Percentiles rank a stretch among this genome's conserved stretches.
Conservation (phyloP, 106 monocot genomes). For the Dioscorea zingiberensis region DNA sequence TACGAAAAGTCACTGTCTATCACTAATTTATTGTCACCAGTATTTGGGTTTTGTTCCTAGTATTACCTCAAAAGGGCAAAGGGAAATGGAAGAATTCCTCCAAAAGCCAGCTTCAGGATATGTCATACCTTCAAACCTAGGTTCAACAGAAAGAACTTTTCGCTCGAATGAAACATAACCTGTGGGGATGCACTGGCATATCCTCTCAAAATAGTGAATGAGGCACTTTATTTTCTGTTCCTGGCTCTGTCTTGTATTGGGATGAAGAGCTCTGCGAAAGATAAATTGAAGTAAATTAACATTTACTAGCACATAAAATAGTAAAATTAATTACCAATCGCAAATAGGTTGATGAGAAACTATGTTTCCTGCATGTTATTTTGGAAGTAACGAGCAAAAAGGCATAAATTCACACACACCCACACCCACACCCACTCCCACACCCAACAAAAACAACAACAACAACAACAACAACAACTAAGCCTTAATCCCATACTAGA, state of each 20-base stretch:
- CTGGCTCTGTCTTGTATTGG: slow-evolving; percentile 47
- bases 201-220: slow-evolving; percentile 83
- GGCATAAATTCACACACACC: too few species aligned
- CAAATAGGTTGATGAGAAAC: too few species aligned
- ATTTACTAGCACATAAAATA: slow-evolving; percentile 1
- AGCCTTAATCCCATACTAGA: too few species aligned
- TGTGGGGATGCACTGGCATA: slow-evolving; percentile 44
- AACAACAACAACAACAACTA: too few species aligned
- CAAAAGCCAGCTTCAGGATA: slow-evolving; percentile 57
- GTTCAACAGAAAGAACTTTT: slow-evolving; percentile 57
- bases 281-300: background rate
- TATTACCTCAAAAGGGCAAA: slow-evolving; percentile 78
- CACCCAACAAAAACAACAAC: too few species aligned
- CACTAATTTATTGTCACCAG: too few species aligned
- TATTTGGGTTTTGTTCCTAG: background rate
- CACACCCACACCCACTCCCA: too few species aligned
- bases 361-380: too few species aligned
- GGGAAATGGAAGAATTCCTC: slow-evolving; percentile 47
- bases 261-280: slow-evolving; percentile 44
- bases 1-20: too few species aligned
- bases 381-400: too few species aligned
- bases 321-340: background rate
- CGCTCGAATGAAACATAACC: slow-evolving; percentile 76
- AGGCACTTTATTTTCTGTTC: slow-evolving; percentile 85
- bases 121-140: slow-evolving; percentile 12